These are phyloP conservation scores for Populus hybrid DNA, from an alignment of 441 rosid genomes.

Conservation along the genomic window DNA sequence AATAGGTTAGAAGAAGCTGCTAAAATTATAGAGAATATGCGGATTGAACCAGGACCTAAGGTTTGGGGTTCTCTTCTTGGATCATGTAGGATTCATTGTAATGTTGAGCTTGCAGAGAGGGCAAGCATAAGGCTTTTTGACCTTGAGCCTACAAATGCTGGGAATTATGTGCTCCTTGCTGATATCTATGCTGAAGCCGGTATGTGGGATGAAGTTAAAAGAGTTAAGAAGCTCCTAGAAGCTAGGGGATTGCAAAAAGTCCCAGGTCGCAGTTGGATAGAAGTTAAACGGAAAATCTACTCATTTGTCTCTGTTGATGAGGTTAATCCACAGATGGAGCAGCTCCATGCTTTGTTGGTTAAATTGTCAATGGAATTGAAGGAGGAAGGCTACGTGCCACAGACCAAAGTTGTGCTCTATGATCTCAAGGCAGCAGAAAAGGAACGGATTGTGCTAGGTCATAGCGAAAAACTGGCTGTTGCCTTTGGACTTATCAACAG, in stretches of 20 bases:
- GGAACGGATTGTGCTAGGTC: conserved; percentile 76
- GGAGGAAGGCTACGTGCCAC: conserved; percentile 75
- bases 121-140: conserved; percentile 40
- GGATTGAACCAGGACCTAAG: conserved; percentile 42
- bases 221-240: conserved; percentile 39
- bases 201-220: conserved; percentile 41
- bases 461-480: conserved; percentile 85
- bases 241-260: conserved; percentile 41
- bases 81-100: conserved; percentile 41
- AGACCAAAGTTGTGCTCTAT: conserved; percentile 74
- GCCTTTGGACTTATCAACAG: conserved; percentile 78
- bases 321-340: conserved; percentile 57
- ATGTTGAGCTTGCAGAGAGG: conserved; percentile 36
- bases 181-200: conserved; percentile 46
- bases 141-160: conserved; percentile 49
- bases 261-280: conserved; percentile 43
- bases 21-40: conserved; percentile 44
- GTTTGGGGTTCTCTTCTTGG: conserved; percentile 57
- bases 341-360: conserved; percentile 63
- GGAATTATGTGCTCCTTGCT: conserved; percentile 50
- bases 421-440: conserved; percentile 70
- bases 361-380: conserved; percentile 69
- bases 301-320: conserved; percentile 70
- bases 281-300: conserved; percentile 49
- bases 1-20: conserved; percentile 44